Conservation (phyloP, 129 eudicot genomes). For the Helianthus tuberosus region DNA sequence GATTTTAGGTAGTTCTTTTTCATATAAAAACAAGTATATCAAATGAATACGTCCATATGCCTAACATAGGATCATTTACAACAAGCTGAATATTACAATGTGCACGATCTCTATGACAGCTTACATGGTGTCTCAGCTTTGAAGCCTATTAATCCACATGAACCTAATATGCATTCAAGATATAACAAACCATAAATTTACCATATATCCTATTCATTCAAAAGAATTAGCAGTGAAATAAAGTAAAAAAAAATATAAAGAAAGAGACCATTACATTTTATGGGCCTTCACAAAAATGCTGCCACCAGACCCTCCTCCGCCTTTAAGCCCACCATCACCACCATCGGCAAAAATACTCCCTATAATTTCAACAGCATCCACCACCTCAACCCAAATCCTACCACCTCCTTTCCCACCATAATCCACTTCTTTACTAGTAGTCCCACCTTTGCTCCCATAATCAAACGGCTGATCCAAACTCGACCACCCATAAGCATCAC, state of each 20-base stretch:
- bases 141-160: slow-evolving; percentile 14
- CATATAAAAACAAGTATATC: background rate
- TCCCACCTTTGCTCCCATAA: slow-evolving; percentile 87
- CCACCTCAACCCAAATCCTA: slow-evolving; percentile 64
- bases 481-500: slow-evolving; percentile 83
- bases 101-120: slow-evolving; percentile 4
- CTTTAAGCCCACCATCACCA: slow-evolving; percentile 81
- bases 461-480: slow-evolving; percentile 56
- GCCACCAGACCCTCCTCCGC: slow-evolving; percentile 98
- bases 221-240: slow-evolving; percentile 9
- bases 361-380: slow-evolving; percentile 33
- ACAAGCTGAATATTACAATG: slow-evolving; percentile 8
- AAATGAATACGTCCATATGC: background rate
- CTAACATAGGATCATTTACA: background rate
- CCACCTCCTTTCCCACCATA: slow-evolving; percentile 95
- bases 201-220: slow-evolving; percentile 13
- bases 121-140: slow-evolving; percentile 11
- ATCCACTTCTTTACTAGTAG: slow-evolving; percentile 66
- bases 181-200: slow-evolving; percentile 8
- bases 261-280: slow-evolving; percentile 59
- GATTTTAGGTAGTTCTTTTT: background rate
- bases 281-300: slow-evolving; percentile 63
- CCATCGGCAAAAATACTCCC: slow-evolving; percentile 79
- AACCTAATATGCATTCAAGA: slow-evolving; percentile 20
- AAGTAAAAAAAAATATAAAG: slow-evolving; percentile 1